phyloP scores from a whole-genome alignment of 2,329 filamentous ascomycete genomes.

The Phyllachora maydis region DNA sequence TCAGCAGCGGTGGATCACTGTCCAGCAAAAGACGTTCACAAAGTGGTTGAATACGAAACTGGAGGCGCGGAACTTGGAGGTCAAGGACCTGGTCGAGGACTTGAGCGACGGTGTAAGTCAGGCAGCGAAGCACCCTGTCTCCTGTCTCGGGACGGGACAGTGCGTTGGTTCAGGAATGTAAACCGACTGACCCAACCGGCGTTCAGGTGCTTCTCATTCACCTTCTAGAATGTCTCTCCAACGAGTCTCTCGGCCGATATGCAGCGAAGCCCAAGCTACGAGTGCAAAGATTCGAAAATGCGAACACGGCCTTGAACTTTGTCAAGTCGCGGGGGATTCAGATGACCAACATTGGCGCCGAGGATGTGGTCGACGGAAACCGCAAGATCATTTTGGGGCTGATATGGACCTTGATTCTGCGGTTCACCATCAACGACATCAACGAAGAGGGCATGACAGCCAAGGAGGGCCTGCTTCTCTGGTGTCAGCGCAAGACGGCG shows the following conservation, averaged over 20 bases:
- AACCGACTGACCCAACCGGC: no score
- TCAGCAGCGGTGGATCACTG: slow-evolving; percentile 50
- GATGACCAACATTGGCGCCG: slow-evolving; percentile 95
- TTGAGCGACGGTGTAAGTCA: slow-evolving; percentile 76
- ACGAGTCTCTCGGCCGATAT: slow-evolving; percentile 89
- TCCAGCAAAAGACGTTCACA: slow-evolving; percentile 97
- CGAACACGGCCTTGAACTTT: slow-evolving; percentile 85
- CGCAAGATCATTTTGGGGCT: slow-evolving; percentile 91
- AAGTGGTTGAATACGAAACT: slow-evolving; percentile 99
- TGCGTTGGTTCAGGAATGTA: no score
- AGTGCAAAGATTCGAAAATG: slow-evolving; percentile 95
- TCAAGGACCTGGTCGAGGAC: slow-evolving; percentile 74
- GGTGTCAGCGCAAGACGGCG: slow-evolving; percentile 96
- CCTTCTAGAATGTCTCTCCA: slow-evolving; percentile 85
- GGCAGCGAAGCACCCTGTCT: slow-evolving; percentile 1
- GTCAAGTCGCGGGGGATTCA: slow-evolving; percentile 71
- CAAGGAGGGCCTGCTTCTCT: slow-evolving; percentile 83
- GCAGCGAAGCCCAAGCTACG: slow-evolving; percentile 89
- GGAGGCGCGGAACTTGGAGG: slow-evolving; percentile 52
- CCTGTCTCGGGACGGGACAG: no score
- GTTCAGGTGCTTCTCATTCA: slow-evolving; percentile 83
- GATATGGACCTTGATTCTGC: slow-evolving; percentile 94
- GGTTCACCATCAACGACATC: slow-evolving; percentile 98
- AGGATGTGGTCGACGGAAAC: slow-evolving; percentile 96
- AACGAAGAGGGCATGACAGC: slow-evolving; percentile 95